Percentiles rank a stretch among this genome's conserved stretches.
phyloP scores from a whole-genome alignment of 2,329 filamentous ascomycete species.

The Calonectria multiphialidica region DNA sequence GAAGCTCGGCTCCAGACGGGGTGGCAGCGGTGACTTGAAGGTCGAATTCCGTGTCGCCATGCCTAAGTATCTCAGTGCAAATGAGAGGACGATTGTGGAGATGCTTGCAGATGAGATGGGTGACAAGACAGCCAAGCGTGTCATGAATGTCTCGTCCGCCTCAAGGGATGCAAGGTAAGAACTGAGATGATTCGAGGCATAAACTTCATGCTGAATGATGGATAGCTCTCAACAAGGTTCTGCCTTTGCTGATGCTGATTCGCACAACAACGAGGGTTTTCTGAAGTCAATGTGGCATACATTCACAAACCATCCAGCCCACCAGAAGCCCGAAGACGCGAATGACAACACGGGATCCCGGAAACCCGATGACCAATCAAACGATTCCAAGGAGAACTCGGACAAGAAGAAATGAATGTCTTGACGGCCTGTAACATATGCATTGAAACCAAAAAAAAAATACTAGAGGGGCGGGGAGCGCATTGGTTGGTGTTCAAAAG shows the following conservation, averaged over 20 bases:
- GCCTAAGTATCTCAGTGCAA: slow-evolving; percentile 93
- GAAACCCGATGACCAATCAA: slow-evolving; percentile 36
- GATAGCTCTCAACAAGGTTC: slow-evolving; percentile 34
- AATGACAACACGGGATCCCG: slow-evolving; percentile 36
- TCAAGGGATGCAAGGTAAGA: slow-evolving; percentile 49
- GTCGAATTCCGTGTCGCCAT: slow-evolving; percentile 96
- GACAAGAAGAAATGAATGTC: slow-evolving; percentile 47
- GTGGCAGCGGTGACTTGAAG: slow-evolving; percentile 82
- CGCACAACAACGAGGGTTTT: slow-evolving; percentile 88
- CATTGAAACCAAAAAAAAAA: slow-evolving; percentile 30
- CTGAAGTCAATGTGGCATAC: slow-evolving; percentile 95
- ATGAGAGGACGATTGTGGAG: slow-evolving; percentile 93
- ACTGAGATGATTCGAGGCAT: not conserved
- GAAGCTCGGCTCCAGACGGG: slow-evolving; percentile 77
- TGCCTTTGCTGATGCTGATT: slow-evolving; percentile 51
- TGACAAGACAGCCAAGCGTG: slow-evolving; percentile 89
- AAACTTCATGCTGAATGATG: slow-evolving; percentile 16
- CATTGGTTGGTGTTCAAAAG: slow-evolving; percentile 55
- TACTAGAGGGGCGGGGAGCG: slow-evolving; percentile 42
- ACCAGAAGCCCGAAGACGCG: slow-evolving; percentile 52
- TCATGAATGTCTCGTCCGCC: slow-evolving; percentile 80
- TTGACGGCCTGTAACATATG: slow-evolving; percentile 37
- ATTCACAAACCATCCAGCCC: slow-evolving; percentile 80
- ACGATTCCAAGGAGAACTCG: slow-evolving; percentile 44
- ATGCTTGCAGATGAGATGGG: slow-evolving; percentile 97